A percentile compares a stretch with the other conserved stretches of the same genome.
phyloP scores from a whole-genome alignment of 805 yeast genomes.

The Monosporozyma aquatica region DNA sequence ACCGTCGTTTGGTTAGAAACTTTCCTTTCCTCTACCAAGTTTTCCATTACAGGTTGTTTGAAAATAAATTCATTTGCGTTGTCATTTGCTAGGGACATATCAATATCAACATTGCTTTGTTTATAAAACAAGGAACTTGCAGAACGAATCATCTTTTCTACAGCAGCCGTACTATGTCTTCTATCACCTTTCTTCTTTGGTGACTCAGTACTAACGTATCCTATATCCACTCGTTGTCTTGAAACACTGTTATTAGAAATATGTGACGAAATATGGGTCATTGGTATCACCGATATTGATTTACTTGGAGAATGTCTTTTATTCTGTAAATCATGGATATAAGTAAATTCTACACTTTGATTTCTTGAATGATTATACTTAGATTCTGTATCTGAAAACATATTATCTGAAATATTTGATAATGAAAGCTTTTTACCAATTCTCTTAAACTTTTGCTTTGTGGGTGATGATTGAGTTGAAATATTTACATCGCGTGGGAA shows the following conservation, averaged over 20 bases:
- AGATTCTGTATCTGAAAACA: neutral
- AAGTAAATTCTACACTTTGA: conserved; percentile 26
- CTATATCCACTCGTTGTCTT: neutral
- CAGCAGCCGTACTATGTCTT: conserved; percentile 13
- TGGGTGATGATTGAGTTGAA: conserved; percentile 24
- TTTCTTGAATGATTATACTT: conserved; percentile 16
- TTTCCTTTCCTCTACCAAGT: conserved; percentile 1
- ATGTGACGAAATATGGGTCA: conserved; percentile 6
- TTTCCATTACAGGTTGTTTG: neutral
- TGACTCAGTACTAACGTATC: neutral
- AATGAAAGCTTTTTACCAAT: conserved; percentile 27
- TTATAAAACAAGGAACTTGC: conserved; percentile 11
- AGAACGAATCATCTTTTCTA: conserved; percentile 5
- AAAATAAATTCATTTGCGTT: neutral
- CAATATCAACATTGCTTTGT: conserved; percentile 6
- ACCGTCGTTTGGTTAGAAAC: conserved; percentile 7
- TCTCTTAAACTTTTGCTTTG: conserved; percentile 22
- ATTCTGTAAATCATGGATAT: conserved; percentile 25
- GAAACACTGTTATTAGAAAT: neutral
- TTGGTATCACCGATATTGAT: conserved; percentile 16
- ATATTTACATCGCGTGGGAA: neutral
- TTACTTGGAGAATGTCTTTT: conserved; percentile 26
- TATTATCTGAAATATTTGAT: conserved; percentile 23
- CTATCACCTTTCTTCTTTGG: conserved; percentile 11
- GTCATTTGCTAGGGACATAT: neutral